A percentile compares a stretch with the other conserved stretches of the same genome.
Conservation (phyloP, 495 filamentous ascomycete genomes). For the Trichocladium antarcticum region DNA sequence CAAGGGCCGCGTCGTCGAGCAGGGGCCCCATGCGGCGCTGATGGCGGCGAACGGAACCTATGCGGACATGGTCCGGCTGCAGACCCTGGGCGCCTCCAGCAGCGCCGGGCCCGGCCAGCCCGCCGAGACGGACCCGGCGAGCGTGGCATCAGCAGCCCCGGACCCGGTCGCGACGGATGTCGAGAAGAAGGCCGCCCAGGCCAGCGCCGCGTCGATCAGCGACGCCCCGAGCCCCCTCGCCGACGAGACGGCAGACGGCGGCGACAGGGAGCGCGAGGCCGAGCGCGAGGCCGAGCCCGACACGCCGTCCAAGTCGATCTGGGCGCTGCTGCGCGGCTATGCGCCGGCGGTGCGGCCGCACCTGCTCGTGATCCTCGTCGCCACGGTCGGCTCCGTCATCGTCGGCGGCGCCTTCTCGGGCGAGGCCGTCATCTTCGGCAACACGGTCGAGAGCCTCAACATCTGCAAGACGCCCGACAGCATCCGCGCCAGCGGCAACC, state of each 20-base stretch:
- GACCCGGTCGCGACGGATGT: too few species aligned
- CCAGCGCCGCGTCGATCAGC: too few species aligned
- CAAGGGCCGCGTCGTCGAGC: conserved; percentile 66
- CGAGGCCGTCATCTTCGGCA: conserved; percentile 25
- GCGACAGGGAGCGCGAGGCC: too few species aligned
- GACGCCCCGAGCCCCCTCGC: background rate
- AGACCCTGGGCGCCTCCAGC: conserved; percentile 40
- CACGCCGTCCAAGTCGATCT: conserved; percentile 12
- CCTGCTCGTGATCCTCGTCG: conserved; percentile 12
- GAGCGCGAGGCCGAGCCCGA: conserved; percentile 37
- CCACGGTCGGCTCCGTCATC: conserved; percentile 13
- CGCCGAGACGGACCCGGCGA: too few species aligned
- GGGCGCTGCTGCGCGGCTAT: conserved; percentile 11
- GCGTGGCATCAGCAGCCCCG: too few species aligned
- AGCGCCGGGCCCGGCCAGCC: too few species aligned
- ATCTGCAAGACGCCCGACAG: conserved; percentile 22
- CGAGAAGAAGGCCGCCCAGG: too few species aligned
- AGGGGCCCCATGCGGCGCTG: conserved; percentile 55
- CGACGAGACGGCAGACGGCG: conserved; percentile 16
- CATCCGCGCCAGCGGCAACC: conserved; percentile 55
- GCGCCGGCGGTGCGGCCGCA: conserved; percentile 11
- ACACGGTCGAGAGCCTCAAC: conserved; percentile 28
- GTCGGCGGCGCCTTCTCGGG: conserved; percentile 24
- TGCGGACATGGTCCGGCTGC: conserved; percentile 38
- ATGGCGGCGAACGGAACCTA: conserved; percentile 44